Evolutionary conservation across 192 early-diverging fungal species (phyloP).

Genomic region (Thamnidium elegans): DNA sequence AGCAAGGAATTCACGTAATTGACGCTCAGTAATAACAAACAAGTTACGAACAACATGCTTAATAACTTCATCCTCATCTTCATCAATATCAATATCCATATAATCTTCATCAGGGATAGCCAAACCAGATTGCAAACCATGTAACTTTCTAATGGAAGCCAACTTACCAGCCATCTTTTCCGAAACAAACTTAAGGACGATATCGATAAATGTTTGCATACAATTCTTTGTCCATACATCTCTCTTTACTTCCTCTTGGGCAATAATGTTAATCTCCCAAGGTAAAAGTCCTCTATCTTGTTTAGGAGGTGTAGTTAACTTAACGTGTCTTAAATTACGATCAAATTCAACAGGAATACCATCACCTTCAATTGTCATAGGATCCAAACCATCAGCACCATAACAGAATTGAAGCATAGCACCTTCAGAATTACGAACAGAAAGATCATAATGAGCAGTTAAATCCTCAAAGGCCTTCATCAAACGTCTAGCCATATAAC

Average conservation of each 20-base stretch:
- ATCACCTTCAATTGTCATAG: conserved; percentile 87
- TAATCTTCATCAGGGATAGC: conserved; percentile 53
- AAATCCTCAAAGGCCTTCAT: conserved; percentile 98
- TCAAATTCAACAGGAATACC: conserved; percentile 84
- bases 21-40: conserved; percentile 67
- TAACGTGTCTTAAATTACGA: conserved; percentile 73
- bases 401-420: conserved; percentile 92
- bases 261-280: conserved; percentile 56
- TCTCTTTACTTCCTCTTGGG: conserved; percentile 48
- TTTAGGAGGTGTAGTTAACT: conserved; percentile 19
- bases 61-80: conserved; percentile 37
- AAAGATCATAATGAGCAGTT: conserved; percentile 91
- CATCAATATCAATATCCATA: conserved; percentile 52
- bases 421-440: conserved; percentile 90
- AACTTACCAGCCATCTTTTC: conserved; percentile 55
- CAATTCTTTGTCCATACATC: conserved; percentile 51
- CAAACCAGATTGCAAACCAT: conserved; percentile 50
- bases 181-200: conserved; percentile 57
- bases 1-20: conserved; percentile 72
- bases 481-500: conserved; percentile 95
- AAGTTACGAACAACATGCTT: conserved; percentile 61
- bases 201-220: conserved; percentile 61
- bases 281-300: conserved; percentile 50
- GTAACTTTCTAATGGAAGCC: conserved; percentile 49
- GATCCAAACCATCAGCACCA: conserved; percentile 96